Percentiles rank a stretch among this genome's conserved stretches.
Evolutionary conservation across 306 rosid species (phyloP).

Genomic region (Gleditsia sinensis): DNA sequence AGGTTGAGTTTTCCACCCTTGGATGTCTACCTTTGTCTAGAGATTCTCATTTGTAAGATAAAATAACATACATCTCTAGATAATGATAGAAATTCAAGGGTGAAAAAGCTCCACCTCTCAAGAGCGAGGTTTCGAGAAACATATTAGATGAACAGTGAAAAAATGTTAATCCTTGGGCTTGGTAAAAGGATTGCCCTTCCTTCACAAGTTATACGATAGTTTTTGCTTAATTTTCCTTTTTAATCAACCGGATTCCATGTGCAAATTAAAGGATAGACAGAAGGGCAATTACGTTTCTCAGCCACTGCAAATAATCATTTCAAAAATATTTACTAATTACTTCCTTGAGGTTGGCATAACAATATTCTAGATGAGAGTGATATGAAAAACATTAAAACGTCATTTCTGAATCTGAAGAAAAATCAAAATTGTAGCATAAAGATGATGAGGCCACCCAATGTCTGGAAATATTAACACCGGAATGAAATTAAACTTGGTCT

Average conservation of each 20-base stretch:
- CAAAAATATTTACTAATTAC: background rate
- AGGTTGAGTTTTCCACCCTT: too few species aligned
- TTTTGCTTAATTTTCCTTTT: background rate
- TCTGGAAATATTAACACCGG: background rate
- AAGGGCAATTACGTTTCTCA: background rate
- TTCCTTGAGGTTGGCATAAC: background rate
- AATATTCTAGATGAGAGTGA: background rate
- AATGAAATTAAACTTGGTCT: background rate
- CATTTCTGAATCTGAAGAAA: background rate
- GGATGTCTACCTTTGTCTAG: too few species aligned
- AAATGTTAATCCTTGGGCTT: background rate
- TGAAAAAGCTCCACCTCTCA: too few species aligned
- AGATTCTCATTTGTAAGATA: too few species aligned
- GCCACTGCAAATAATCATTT: constrained; percentile 1
- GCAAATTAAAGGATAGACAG: background rate
- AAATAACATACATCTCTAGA: too few species aligned
- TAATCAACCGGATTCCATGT: background rate
- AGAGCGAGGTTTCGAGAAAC: background rate
- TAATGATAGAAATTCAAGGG: too few species aligned
- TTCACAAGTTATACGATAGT: background rate
- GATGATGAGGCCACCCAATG: background rate
- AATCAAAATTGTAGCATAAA: background rate
- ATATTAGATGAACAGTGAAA: background rate
- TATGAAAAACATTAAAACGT: background rate
- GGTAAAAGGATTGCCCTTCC: background rate